phyloP scores from a whole-genome alignment of 805 yeast species.

The Hanseniaspora clermontiae region DNA sequence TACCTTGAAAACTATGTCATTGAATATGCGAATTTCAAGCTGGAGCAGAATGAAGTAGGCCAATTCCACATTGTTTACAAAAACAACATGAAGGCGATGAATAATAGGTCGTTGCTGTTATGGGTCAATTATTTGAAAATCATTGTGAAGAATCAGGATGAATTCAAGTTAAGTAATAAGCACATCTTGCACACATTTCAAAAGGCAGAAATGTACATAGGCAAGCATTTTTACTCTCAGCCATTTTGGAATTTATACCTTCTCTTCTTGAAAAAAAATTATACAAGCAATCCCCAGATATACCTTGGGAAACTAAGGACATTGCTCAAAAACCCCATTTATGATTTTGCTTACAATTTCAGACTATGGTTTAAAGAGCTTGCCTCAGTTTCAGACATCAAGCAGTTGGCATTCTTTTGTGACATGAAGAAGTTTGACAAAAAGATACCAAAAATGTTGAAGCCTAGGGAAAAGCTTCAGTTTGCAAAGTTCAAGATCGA shows the following conservation, averaged over 20 bases:
- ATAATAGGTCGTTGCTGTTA: slow-evolving; percentile 24
- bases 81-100: slow-evolving; percentile 19
- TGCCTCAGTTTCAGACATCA: slow-evolving; percentile 23
- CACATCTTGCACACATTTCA: slow-evolving; percentile 23
- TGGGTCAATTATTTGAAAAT: slow-evolving; percentile 26
- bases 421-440: slow-evolving; percentile 20
- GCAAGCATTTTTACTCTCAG: slow-evolving; percentile 26
- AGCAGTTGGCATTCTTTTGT: slow-evolving; percentile 20
- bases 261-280: slow-evolving; percentile 21
- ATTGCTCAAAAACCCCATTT: slow-evolving; percentile 24
- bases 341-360: slow-evolving; percentile 25
- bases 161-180: slow-evolving; percentile 16
- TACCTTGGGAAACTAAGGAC: slow-evolving; percentile 24
- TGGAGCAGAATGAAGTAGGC: slow-evolving; percentile 23
- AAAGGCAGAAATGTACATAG: slow-evolving; percentile 24
- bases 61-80: slow-evolving; percentile 22
- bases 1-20: slow-evolving; percentile 26
- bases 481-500: slow-evolving; percentile 23
- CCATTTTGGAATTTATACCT: slow-evolving; percentile 28
- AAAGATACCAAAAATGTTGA: slow-evolving; percentile 14
- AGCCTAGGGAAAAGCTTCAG: slow-evolving; percentile 10
- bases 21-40: slow-evolving; percentile 27
- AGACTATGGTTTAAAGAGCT: slow-evolving; percentile 24
- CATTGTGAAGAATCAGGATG: slow-evolving; percentile 21
- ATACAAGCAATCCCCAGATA: slow-evolving; percentile 12